Conservation (phyloP, 495 filamentous ascomycete species). For the Hyphodiscus hymeniophilus region DNA sequence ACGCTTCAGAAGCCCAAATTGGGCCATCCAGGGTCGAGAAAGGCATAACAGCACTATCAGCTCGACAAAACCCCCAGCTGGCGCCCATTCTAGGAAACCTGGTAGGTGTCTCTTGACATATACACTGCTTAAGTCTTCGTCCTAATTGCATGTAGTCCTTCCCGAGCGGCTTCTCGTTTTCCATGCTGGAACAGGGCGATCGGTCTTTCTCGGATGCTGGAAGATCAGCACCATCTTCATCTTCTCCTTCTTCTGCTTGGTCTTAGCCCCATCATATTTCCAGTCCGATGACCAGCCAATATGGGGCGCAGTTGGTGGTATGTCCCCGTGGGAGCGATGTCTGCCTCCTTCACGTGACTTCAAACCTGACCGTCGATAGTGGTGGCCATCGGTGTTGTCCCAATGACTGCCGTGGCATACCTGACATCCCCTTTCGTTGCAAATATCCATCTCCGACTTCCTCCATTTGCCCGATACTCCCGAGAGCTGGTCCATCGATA, state of each 20-base stretch:
- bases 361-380: constrained; percentile 30
- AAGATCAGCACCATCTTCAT: constrained; percentile 66
- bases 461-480: constrained; percentile 59
- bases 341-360: constrained; percentile 3
- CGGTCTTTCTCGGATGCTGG: constrained; percentile 56
- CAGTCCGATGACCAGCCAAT: constrained; percentile 32
- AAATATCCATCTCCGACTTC: constrained; percentile 62
- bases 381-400: constrained; percentile 49
- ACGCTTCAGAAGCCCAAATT: too few species aligned
- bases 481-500: constrained; percentile 59
- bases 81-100: too few species aligned
- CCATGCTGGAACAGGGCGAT: constrained; percentile 58
- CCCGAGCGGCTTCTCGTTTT: constrained; percentile 62
- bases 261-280: constrained; percentile 53
- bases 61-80: too few species aligned
- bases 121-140: too few species aligned
- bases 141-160: constrained; percentile 23
- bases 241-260: constrained; percentile 51
- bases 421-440: constrained; percentile 61
- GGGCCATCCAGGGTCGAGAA: too few species aligned
- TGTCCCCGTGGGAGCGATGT: constrained; percentile 12
- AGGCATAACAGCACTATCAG: too few species aligned
- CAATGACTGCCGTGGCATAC: constrained; percentile 58
- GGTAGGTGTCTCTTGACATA: too few species aligned
- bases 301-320: constrained; percentile 36